Evolutionary conservation across 257 asterid species (phyloP).

Genomic region (Voacanga thouarsii): DNA sequence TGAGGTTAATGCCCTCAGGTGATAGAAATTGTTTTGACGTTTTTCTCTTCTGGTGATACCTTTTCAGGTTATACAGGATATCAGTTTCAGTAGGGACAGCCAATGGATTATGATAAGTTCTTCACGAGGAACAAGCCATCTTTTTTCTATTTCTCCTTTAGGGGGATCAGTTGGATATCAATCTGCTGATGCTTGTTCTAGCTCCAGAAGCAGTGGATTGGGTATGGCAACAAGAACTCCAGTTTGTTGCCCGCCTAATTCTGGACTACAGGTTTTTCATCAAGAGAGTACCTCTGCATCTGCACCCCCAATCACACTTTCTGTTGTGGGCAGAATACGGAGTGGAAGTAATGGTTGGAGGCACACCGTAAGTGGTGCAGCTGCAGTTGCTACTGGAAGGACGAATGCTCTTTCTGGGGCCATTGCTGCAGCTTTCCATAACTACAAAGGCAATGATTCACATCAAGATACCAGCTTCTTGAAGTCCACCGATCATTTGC

Average conservation of each 20-base stretch:
- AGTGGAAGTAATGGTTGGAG: slow-evolving; percentile 34
- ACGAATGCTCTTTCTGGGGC: slow-evolving; percentile 49
- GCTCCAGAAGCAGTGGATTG: slow-evolving; percentile 32
- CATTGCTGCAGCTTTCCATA: slow-evolving; percentile 64
- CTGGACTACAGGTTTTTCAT: slow-evolving; percentile 48
- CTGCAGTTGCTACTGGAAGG: slow-evolving; percentile 80
- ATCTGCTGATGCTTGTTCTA: slow-evolving; percentile 28
- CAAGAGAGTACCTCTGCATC: slow-evolving; percentile 29
- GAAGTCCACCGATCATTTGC: slow-evolving; percentile 50
- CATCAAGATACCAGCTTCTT: slow-evolving; percentile 32
- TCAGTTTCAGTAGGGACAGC: slow-evolving; percentile 83
- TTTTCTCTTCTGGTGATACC: slow-evolving; percentile 12
- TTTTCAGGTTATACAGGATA: slow-evolving; percentile 86
- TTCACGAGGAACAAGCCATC: slow-evolving; percentile 88
- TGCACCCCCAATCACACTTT: slow-evolving; percentile 26
- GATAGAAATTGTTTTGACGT: background rate
- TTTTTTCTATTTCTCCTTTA: slow-evolving; percentile 71
- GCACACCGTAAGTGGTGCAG: slow-evolving; percentile 66
- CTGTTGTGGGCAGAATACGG: slow-evolving; percentile 32
- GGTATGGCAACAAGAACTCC: slow-evolving; percentile 30
- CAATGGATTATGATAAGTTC: slow-evolving; percentile 57
- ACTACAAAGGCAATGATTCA: slow-evolving; percentile 39
- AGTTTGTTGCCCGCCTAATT: slow-evolving; percentile 30
- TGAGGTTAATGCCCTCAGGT: background rate
- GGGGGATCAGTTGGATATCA: slow-evolving; percentile 35